These are phyloP conservation scores for Drechslera avenae DNA, from an alignment of 2,329 filamentous ascomycete genomes.

Conservation along the genomic window DNA sequence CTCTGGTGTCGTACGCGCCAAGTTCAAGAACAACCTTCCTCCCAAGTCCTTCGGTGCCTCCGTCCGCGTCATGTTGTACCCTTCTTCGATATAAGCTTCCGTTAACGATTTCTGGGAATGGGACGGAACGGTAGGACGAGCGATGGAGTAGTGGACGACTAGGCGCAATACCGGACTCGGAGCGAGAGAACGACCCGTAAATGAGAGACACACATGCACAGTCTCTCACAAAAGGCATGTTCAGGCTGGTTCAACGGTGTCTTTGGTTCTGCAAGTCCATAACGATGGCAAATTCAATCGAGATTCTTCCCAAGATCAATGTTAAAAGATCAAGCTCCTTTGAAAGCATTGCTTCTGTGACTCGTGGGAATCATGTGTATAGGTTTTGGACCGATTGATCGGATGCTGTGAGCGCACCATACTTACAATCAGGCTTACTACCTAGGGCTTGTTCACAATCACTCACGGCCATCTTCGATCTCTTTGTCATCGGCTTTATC, in stretches of 20 bases:
- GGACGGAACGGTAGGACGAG: conserved; percentile 30
- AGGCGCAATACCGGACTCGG: conserved; percentile 37
- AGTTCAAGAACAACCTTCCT: conserved; percentile 95
- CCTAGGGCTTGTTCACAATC: not conserved
- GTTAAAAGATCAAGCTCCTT: conserved; percentile 40
- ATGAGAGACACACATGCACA: conserved; percentile 38
- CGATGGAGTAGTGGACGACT: conserved; percentile 33
- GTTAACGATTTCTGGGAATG: conserved; percentile 34
- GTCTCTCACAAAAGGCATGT: conserved; percentile 45
- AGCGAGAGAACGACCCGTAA: conserved; percentile 37
- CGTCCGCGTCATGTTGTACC: conserved; percentile 97
- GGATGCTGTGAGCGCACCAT: not conserved
- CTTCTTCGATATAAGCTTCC: conserved; percentile 84
- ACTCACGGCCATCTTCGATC: too few species aligned
- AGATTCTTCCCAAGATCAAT: conserved; percentile 48
- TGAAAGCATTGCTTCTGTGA: conserved; percentile 4
- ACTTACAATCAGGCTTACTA: not conserved
- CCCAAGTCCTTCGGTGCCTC: conserved; percentile 87
- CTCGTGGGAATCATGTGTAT: not conserved
- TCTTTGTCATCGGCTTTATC: too few species aligned
- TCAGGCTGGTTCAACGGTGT: conserved; percentile 47
- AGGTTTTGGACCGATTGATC: not conserved
- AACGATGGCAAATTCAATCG: conserved; percentile 47
- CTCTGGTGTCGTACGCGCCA: conserved; percentile 96
- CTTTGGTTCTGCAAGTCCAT: conserved; percentile 45